Evolutionary conservation across 225 moss, liverwort and hornwort species (phyloP).

Genomic region (Lunularia cruciata): DNA sequence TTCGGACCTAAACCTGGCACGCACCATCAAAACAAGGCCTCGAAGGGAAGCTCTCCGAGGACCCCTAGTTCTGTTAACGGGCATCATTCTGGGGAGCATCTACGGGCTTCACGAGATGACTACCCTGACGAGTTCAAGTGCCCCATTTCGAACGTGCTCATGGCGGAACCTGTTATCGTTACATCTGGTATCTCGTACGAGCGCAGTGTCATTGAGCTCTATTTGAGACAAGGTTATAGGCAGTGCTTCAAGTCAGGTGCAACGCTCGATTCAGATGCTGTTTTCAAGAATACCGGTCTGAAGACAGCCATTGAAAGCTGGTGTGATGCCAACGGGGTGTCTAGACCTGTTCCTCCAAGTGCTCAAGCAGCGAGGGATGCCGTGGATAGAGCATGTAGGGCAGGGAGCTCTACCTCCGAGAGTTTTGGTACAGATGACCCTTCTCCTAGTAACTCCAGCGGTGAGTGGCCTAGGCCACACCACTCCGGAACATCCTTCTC

Average conservation of each 20-base stretch:
- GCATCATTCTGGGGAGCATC: not conserved
- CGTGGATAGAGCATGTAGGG: conserved; percentile 20
- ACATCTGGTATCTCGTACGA: conserved; percentile 43
- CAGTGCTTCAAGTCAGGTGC: conserved; percentile 37
- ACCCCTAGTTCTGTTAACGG: not conserved
- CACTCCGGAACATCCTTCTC: not conserved
- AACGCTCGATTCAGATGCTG: conserved; percentile 7
- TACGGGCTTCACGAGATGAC: not conserved
- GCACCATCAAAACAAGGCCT: not conserved
- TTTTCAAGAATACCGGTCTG: conserved; percentile 31
- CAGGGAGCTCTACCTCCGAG: not conserved
- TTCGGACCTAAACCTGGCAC: not conserved
- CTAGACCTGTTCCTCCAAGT: conserved; percentile 27
- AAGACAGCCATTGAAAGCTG: conserved; percentile 34
- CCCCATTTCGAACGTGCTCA: conserved; percentile 38
- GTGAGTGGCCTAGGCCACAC: conserved; percentile 9
- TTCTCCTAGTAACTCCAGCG: conserved; percentile 26
- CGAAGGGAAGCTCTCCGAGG: not conserved
- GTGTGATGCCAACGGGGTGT: conserved; percentile 32
- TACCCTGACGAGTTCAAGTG: conserved; percentile 40
- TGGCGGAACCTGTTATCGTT: conserved; percentile 47
- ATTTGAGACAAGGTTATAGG: conserved; percentile 25
- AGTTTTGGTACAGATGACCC: not conserved
- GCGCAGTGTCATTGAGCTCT: conserved; percentile 30
- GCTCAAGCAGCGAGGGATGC: conserved; percentile 16